Evolutionary conservation across 2,329 filamentous ascomycete species (phyloP), one percentile per base, ranked within the genome.

Genomic region (Paramyrothecium roridum): DNA sequence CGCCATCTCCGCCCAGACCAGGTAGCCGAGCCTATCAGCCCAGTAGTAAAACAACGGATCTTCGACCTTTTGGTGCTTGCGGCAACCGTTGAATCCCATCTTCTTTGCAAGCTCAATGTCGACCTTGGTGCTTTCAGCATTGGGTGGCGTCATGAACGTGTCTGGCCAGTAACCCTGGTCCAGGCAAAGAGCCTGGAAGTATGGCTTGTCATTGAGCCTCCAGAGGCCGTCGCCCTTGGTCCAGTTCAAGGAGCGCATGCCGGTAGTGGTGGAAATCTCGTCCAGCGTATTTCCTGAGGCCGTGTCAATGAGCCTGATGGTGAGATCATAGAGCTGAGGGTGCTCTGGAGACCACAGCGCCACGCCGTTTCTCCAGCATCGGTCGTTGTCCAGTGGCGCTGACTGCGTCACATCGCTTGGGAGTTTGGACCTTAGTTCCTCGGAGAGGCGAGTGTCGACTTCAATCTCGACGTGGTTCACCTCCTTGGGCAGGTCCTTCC

Each of bases 11-110:
- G 80, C 83, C 84, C 83, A 86, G 4, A 86, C 82, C 0, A 87
- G 73, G 67, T 82, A 86, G 1, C 84, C 84, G 1, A 86, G 76
- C 52, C 73, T 76, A 58, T 86, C 81, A 2, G 83, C 84, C 79
- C 79, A 84, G 73, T 86, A 84, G 60, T 82, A 73, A 67, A 86
- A 86, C 0, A 78, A 56, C 0, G 84, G 82, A 50, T 85, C 81
- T 67, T 86, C 84, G 45, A 86, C 81, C 63, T 86, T 86, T 64
- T 86, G 83, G 65, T 87, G 84, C 70, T 86, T 86, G 55, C 84
- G 76, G 65, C 83, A 86, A 2, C 83, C 84, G 63, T 86, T 86
- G 72, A 86, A 83, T 10, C 84, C 84, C 80, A 86, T 84, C 19
- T 73, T 73, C 70, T 85, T 85, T 19, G 76, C 70, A 3, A 85